Evolutionary conservation across 2,329 filamentous ascomycete genomes (phyloP).

Genomic region (Arthroderma sp.): DNA sequence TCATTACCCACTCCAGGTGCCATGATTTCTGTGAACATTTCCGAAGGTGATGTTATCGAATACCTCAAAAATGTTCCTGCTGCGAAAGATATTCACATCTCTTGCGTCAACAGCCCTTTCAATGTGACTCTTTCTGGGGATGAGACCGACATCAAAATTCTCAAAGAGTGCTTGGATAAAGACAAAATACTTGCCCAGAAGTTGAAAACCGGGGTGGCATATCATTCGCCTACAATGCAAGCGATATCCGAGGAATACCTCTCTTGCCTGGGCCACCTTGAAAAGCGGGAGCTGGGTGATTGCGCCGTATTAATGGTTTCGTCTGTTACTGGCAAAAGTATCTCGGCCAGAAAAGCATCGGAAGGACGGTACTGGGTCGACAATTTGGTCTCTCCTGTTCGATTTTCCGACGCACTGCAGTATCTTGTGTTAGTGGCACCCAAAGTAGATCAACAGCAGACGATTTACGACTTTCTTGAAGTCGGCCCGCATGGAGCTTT

Average conservation of each 20-base stretch:
- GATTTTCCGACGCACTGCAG: slow-evolving; percentile 2
- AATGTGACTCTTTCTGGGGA: slow-evolving; percentile 11
- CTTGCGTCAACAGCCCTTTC: slow-evolving; percentile 9
- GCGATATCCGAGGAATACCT: background rate
- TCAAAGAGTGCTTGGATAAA: background rate
- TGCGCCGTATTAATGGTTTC: background rate
- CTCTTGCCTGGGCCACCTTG: background rate
- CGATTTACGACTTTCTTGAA: slow-evolving; percentile 4
- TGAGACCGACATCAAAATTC: background rate
- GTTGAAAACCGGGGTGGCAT: background rate
- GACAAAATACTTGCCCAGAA: background rate
- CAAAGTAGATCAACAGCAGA: slow-evolving; percentile 1
- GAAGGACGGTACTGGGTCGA: slow-evolving; percentile 5
- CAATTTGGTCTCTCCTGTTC: slow-evolving; percentile 10
- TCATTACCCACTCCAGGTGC: background rate
- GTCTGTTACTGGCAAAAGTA: slow-evolving; percentile 6
- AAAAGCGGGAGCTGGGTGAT: background rate
- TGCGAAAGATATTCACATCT: slow-evolving; percentile 2
- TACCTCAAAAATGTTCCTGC: background rate
- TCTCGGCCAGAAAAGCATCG: background rate
- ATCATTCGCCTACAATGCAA: slow-evolving; percentile 9
- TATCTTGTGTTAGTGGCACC: background rate
- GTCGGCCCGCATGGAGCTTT: slow-evolving; percentile 8
- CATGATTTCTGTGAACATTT: slow-evolving; percentile 9
- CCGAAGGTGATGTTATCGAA: background rate